phyloP scores from a whole-genome alignment of 257 asterid genomes.

The Buddleja alternifolia region DNA sequence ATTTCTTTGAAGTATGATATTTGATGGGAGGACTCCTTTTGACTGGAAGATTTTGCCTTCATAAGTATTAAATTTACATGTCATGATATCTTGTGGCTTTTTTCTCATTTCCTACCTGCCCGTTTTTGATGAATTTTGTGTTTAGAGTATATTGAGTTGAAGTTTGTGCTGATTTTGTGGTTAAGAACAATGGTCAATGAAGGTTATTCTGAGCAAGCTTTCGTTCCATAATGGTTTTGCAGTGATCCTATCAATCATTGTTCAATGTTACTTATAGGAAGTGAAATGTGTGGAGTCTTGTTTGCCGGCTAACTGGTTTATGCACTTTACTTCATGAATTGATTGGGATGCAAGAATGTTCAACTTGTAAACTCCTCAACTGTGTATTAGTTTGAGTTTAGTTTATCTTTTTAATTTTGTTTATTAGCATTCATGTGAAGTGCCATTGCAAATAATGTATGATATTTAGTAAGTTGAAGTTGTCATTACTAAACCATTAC shows the following conservation, averaged over 20 bases:
- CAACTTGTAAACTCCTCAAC: no score
- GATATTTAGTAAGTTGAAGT: slow-evolving; percentile 1
- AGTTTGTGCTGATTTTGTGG: slow-evolving; percentile 12
- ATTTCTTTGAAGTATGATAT: not conserved
- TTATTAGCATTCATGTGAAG: not conserved
- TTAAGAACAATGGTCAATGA: slow-evolving; percentile 18
- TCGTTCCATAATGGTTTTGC: not conserved
- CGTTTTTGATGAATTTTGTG: not conserved
- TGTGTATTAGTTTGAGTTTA: not conserved
- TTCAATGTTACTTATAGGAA: not conserved
- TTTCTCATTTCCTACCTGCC: not conserved
- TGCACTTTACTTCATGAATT: not conserved
- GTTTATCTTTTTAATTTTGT: slow-evolving; percentile 14
- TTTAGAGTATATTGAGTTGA: not conserved
- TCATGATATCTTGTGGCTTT: not conserved
- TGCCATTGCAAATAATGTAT: not conserved
- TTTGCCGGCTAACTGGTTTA: not conserved
- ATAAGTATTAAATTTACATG: not conserved
- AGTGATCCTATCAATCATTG: not conserved
- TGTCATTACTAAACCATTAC: not conserved
- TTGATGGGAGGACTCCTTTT: not conserved
- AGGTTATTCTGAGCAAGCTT: not conserved
- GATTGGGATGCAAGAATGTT: not conserved
- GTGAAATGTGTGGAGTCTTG: slow-evolving; percentile 13
- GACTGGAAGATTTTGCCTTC: no score